phyloP scores from a whole-genome alignment of 805 yeast genomes.

The Starmerella geochares region DNA sequence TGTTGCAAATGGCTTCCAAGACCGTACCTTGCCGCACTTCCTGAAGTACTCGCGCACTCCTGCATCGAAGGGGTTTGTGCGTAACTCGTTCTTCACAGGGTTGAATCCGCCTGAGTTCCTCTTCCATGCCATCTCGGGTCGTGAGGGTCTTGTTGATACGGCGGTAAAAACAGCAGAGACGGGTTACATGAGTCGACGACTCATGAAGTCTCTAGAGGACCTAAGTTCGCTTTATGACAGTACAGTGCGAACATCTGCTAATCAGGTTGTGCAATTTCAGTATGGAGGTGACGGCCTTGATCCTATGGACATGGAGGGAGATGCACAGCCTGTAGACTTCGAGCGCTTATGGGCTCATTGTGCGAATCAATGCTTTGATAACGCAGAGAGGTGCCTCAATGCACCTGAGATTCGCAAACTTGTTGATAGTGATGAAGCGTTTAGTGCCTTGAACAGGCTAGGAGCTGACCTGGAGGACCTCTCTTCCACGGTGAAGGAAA shows the following conservation, averaged over 20 bases:
- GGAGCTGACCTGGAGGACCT: slow-evolving; percentile 18
- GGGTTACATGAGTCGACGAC: slow-evolving; percentile 95
- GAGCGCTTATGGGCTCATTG: slow-evolving; percentile 92
- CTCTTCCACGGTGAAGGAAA: slow-evolving; percentile 52
- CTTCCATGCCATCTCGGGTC: slow-evolving; percentile 98
- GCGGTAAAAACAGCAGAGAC: slow-evolving; percentile 99
- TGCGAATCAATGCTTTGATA: slow-evolving; percentile 55
- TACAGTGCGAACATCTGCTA: slow-evolving; percentile 89
- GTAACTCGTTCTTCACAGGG: slow-evolving; percentile 91
- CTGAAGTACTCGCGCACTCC: slow-evolving; percentile 93
- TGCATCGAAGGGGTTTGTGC: slow-evolving; percentile 93
- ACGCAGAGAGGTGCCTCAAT: slow-evolving; percentile 44
- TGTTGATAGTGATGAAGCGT: slow-evolving; percentile 42
- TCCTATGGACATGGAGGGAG: slow-evolving; percentile 99
- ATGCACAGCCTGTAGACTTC: slow-evolving; percentile 91
- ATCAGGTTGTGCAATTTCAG: slow-evolving; percentile 93
- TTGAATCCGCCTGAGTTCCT: slow-evolving; percentile 92
- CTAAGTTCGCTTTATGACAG: slow-evolving; percentile 84
- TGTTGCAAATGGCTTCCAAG: slow-evolving; percentile 99
- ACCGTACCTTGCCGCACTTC: slow-evolving; percentile 94
- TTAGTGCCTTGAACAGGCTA: slow-evolving; percentile 4
- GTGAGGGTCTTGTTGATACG: slow-evolving; percentile 98
- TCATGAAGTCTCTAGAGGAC: slow-evolving; percentile 96
- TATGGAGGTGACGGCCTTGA: slow-evolving; percentile 99
- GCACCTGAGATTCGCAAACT: slow-evolving; percentile 60